phyloP scores from a whole-genome alignment of 208 protist genomes.

The Acanthamoeba healyi region DNA sequence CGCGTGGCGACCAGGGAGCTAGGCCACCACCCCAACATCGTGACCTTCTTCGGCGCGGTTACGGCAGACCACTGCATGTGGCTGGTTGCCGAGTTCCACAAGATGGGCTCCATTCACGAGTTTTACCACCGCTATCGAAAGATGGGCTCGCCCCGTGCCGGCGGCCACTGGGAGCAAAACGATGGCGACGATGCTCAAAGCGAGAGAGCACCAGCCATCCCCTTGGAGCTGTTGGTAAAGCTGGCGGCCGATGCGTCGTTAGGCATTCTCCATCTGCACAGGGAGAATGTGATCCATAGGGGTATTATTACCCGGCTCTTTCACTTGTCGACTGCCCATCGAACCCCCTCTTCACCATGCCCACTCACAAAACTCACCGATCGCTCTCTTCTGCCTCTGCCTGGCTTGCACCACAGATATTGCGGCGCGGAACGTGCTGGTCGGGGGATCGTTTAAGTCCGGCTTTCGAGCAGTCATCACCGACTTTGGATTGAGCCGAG shows the following conservation, averaged over 20 bases:
- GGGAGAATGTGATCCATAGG: slow-evolving; percentile 68
- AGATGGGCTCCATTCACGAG: slow-evolving; percentile 64
- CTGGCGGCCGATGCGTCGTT: slow-evolving; percentile 62
- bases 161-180: not conserved
- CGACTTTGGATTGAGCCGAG: slow-evolving; percentile 62
- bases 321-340: not conserved
- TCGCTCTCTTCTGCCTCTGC: not conserved
- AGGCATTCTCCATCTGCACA: slow-evolving; percentile 64
- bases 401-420: slow-evolving; percentile 5
- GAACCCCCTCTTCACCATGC: not conserved
- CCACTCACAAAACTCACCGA: not conserved
- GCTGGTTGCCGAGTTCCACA: slow-evolving; percentile 60
- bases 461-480: slow-evolving; percentile 43
- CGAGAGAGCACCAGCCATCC: not conserved
- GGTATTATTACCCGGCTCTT: slow-evolving; percentile 8
- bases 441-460: slow-evolving; percentile 4
- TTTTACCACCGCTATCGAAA: slow-evolving; percentile 58
- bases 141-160: not conserved
- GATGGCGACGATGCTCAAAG: not conserved
- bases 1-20: slow-evolving; percentile 9
- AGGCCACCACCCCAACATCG: slow-evolving; percentile 72
- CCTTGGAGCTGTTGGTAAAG: slow-evolving; percentile 47
- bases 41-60: slow-evolving; percentile 69
- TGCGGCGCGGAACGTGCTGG: slow-evolving; percentile 69
- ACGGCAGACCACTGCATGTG: slow-evolving; percentile 62